Base-by-base conservation (phyloP, 140 eudicot genomes). In the Stevia rebaudiana region DNA sequence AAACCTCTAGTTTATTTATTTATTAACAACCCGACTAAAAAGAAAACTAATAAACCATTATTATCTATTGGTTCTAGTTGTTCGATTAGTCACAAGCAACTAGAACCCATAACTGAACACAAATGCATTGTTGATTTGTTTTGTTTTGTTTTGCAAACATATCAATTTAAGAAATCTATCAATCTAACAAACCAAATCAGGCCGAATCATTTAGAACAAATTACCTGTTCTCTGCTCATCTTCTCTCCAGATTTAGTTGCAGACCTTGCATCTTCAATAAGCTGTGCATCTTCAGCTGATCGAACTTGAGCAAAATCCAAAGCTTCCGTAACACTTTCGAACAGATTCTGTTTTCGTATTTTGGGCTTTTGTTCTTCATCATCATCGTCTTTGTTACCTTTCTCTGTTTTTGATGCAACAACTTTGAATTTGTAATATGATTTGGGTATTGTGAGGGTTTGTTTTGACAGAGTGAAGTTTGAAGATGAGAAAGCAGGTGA, bases 301-400 rank as follows among this genome's bases (percentile, higher is more conserved):
- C 98, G 76, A 22, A 83, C 98, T 62, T 88, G 95, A 48, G 98
- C 79, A 74, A 92, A 92, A 80, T 92, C 98, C 31, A 92, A 74
- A 47, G 98, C 98, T 64, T 92, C 98, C 13, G 98, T 92, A 7
- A 92, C 90, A 33, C 86, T 88, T 44, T 75, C 81, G 53, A 92
- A 92, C 75, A 92, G 75, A 57, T 84, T 82, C 47, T 85, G 95
- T 68, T 92, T 88, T 48, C 79, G 68, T 76, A 56, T 57, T 59
- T 80, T 69, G 6, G 85, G 80, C 57, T 77, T 79, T 56, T 78
- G 79, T 1, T 77, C 5, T 41, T 41, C 47, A 49, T 49, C 57
- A 30, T 54, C 61, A 25, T 75, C 78, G 0, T 71, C 76, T 43
- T 78, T 65, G 72, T 67, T 50, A 21, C 75, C 82, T 63, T 83